A percentile compares a stretch with the other conserved stretches of the same genome.
Conservation (phyloP, 1,139 yeast genomes). For the Diutina scorzettiae region DNA sequence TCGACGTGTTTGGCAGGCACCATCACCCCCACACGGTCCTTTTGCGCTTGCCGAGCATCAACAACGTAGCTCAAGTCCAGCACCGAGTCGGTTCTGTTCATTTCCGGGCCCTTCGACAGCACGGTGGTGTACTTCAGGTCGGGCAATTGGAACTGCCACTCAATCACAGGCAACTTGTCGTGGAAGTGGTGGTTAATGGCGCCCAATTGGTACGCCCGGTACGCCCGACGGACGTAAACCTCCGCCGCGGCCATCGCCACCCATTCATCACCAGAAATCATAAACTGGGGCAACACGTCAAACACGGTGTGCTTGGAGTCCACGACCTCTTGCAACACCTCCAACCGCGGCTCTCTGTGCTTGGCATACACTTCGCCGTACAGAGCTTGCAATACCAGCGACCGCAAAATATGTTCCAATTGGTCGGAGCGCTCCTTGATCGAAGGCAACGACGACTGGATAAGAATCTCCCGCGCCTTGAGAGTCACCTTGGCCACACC, state of each 20-base stretch:
- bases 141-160: slow-evolving; percentile 89
- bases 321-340: slow-evolving; percentile 76
- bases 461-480: slow-evolving; percentile 90
- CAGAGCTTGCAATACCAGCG: slow-evolving; percentile 79
- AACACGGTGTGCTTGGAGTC: slow-evolving; percentile 94
- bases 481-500: slow-evolving; percentile 90
- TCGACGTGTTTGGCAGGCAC: slow-evolving; percentile 77
- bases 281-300: slow-evolving; percentile 88
- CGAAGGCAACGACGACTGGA: slow-evolving; percentile 94
- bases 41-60: slow-evolving; percentile 43
- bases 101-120: slow-evolving; percentile 10
- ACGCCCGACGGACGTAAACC: slow-evolving; percentile 91
- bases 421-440: slow-evolving; percentile 94
- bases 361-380: slow-evolving; percentile 75
- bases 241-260: slow-evolving; percentile 95
- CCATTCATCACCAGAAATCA: slow-evolving; percentile 73
- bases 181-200: slow-evolving; percentile 55
- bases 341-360: slow-evolving; percentile 75
- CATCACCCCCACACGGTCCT: slow-evolving; percentile 74
- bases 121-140: slow-evolving; percentile 3
- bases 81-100: slow-evolving; percentile 84
- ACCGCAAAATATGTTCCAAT: slow-evolving; percentile 86
- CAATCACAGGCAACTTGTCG: slow-evolving; percentile 51
- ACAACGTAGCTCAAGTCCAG: slow-evolving; percentile 83
- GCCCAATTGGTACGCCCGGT: slow-evolving; percentile 87